Base-by-base conservation (phyloP, 306 rosid genomes). In the Prunus campanulata region DNA sequence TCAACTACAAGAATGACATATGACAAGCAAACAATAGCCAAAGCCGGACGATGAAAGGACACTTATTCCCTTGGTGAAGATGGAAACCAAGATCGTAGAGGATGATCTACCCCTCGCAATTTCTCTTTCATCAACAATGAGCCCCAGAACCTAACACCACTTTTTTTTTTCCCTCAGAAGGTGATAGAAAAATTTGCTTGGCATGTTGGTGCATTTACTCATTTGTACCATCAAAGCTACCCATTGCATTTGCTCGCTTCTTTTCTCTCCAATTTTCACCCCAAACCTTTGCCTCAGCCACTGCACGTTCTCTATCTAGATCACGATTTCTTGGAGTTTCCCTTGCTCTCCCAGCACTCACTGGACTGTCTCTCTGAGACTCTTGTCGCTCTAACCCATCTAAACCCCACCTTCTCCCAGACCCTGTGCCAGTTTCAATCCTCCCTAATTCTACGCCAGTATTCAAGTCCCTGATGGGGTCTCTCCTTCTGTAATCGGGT, bases 251-350 rank as follows among this genome's bases (percentile, higher is more conserved):
- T 30, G 97, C 97, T 50, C 93, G 80, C 83, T 93, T 96, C 79
- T 88, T 91, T 63, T 92, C 99, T 77, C 98, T 89, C 97, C 97
- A 96, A 77, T 96, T 96, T 85, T 96, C 98, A 0, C 97, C 97
- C 97, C 98, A 95, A 50, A 92, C 93, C 88, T 88, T 95, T 0
- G 97, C 96, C 78, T 92, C 99, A 8, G 99, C 99, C 30, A 96
- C 99, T 0, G 93, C 98, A 6, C 98, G 96, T 68, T 96, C 99
- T 82, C 99, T 77, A 68, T 96, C 97, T 35, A 96, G 79, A 86
- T 96, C 97, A 1, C 97, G 99, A 85, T 89, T 93, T 86, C 97
- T 88, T 1, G 86, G 90, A 42, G 88, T 89, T 77, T 91, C 98
- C 71, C 97, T 86, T 25, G 81, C 86, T 86, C 93, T 89, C 83